A percentile compares a stretch with the other conserved stretches of the same genome.
Evolutionary conservation across 768 basidiomycete species (phyloP).

Genomic region (Mycena chlorophos): DNA sequence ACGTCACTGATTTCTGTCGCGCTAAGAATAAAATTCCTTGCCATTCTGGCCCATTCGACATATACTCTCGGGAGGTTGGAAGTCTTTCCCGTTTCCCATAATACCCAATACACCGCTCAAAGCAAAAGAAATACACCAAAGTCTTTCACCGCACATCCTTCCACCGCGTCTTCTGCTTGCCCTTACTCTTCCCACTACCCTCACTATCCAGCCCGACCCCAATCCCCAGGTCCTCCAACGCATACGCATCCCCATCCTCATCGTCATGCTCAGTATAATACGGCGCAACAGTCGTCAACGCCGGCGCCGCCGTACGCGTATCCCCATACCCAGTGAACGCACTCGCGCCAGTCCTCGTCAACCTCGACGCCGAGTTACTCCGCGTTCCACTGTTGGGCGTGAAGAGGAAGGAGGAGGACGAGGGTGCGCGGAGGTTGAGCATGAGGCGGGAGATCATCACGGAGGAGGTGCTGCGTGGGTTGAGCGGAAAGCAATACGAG

Average conservation of each 20-base stretch:
- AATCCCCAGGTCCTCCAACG: too few relatives aligned
- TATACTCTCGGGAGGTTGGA: too few relatives aligned
- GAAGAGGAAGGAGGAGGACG: background rate
- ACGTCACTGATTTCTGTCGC: too few relatives aligned
- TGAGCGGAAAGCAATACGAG: background rate
- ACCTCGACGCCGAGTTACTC: background rate
- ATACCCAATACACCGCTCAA: too few relatives aligned
- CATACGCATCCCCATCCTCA: background rate
- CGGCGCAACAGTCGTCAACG: conserved; percentile 8
- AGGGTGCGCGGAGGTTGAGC: conserved; percentile 43
- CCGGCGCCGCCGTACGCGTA: background rate
- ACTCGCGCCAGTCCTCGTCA: background rate
- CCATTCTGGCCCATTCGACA: too few relatives aligned
- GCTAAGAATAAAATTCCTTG: too few relatives aligned
- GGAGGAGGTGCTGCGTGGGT: conserved; percentile 34
- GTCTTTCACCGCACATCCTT: too few relatives aligned
- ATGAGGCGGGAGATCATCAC: conserved; percentile 42
- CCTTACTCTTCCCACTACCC: too few relatives aligned
- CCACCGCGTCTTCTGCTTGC: too few relatives aligned
- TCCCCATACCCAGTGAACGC: background rate
- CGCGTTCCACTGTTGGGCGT: background rate
- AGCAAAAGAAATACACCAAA: too few relatives aligned
- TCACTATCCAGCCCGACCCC: too few relatives aligned
- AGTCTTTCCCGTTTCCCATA: too few relatives aligned
- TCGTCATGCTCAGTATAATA: conserved; percentile 1